Evolutionary conservation across 371 early-diverging fungal species (phyloP), one percentile per base, ranked within the genome.

Genomic region (Choanephora cucurbitarum): DNA sequence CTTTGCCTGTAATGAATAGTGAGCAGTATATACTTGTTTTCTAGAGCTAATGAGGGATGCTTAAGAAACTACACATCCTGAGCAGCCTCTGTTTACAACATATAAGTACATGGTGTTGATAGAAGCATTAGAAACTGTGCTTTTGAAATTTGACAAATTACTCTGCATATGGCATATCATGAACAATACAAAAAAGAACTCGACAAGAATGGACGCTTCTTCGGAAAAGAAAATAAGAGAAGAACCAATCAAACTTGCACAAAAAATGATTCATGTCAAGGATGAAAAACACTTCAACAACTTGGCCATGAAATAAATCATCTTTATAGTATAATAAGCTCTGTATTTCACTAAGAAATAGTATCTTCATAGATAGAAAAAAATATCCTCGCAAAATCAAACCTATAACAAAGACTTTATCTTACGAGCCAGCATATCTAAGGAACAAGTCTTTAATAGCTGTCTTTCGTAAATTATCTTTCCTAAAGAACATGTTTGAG

Each of bases 91-190:
- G 3, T 49, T 39, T 22, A 39, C 21, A 8, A 49, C 49, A 3
- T 37, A 49, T 13, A 49, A 49, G 14, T 39, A 39, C 19, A 1
- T 18, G 0, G 28, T 31, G 5, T 32, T 44, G 32, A 53, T 44
- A 8, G 18, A 31, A 1, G 18, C 44, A 15, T 44, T 32, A 22
- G 15, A 53, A n/a, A 14, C 14, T 13, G 33, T 14, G 19, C 44
- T 44, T 44, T 44, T 33, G 13, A 13, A 21, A 1, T 19, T 19
- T 13, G 19, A 34, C 8, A 49, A 39, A 8, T 15, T 37, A 2
- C 18, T 49, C 3, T 49, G 49, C 18, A 49, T 39, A 39, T 49
- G 37, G 39, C 49, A 49, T 24, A 32, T 47, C n/a, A 47, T 47
- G 48, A 32, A 17, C 13, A 47, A 47, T 47, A 17, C 3, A 45